A percentile compares a stretch with the other conserved stretches of the same genome.
Evolutionary conservation across 2,329 filamentous ascomycete species (phyloP).

Genomic region (Arthrocladium fulminans): DNA sequence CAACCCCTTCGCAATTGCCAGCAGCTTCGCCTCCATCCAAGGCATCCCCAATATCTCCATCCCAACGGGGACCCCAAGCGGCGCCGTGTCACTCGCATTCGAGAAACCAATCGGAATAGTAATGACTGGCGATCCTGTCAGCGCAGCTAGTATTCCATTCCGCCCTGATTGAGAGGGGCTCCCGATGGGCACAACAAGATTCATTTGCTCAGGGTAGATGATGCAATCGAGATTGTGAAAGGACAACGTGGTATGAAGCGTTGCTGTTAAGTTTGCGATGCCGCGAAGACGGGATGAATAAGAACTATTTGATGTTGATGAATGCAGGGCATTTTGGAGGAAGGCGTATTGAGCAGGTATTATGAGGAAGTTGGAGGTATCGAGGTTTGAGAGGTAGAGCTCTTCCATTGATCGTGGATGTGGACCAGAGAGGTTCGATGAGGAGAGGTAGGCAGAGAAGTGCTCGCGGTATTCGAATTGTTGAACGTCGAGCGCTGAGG

Average conservation of each 20-base stretch:
- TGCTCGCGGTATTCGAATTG: slow-evolving; percentile 50
- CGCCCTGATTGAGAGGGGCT: slow-evolving; percentile 50
- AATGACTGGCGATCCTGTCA: slow-evolving; percentile 47
- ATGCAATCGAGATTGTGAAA: slow-evolving; percentile 46
- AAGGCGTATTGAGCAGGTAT: slow-evolving; percentile 51
- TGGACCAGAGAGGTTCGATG: slow-evolving; percentile 33
- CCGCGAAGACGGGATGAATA: slow-evolving; percentile 41
- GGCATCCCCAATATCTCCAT: slow-evolving; percentile 54
- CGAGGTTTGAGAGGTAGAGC: slow-evolving; percentile 20
- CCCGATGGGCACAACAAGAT: slow-evolving; percentile 52
- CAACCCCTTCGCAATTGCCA: slow-evolving; percentile 46
- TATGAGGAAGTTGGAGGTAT: slow-evolving; percentile 47
- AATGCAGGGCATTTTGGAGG: slow-evolving; percentile 43
- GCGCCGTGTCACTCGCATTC: slow-evolving; percentile 39
- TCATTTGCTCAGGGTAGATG: slow-evolving; percentile 57
- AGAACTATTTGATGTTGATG: slow-evolving; percentile 43
- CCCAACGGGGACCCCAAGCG: slow-evolving; percentile 52
- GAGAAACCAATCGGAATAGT: slow-evolving; percentile 43
- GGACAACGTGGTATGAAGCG: slow-evolving; percentile 44
- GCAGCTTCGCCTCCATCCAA: slow-evolving; percentile 47
- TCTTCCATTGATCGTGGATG: slow-evolving; percentile 29
- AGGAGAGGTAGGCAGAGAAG: slow-evolving; percentile 48
- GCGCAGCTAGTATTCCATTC: slow-evolving; percentile 48
- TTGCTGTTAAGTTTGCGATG: slow-evolving; percentile 46
- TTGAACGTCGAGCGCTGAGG: slow-evolving; percentile 48